Evolutionary conservation across 257 asterid genomes (phyloP).

Genomic region (Solanum bukasovii): DNA sequence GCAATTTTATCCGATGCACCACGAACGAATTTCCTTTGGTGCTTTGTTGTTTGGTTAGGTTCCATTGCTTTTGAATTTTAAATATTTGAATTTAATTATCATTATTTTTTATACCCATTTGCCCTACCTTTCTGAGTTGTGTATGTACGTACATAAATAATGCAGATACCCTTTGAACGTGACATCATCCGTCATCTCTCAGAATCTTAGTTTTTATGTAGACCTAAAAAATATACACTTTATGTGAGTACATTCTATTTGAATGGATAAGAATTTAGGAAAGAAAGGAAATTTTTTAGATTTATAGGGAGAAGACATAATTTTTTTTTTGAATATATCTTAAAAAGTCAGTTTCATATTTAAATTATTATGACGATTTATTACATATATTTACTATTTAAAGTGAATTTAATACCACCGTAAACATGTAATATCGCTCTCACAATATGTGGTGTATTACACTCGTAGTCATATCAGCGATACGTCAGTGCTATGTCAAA

Average conservation of each 20-base stretch:
- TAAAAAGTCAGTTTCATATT: not conserved
- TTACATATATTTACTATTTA: too few species aligned
- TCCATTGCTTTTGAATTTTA: not conserved
- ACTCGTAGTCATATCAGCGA: fast-evolving
- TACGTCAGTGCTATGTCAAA: too few species aligned
- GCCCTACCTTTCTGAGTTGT: not conserved
- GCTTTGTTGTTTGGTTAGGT: not conserved
- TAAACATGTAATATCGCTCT: too few species aligned
- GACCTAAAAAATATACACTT: not conserved
- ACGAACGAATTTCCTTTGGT: not conserved
- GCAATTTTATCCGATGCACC: fast-evolving
- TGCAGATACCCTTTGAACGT: not conserved
- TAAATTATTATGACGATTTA: not conserved
- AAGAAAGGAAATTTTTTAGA: not conserved
- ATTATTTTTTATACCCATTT: not conserved
- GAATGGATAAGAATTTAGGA: not conserved
- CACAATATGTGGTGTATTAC: too few species aligned
- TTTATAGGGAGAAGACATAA: not conserved
- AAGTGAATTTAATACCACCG: not conserved
- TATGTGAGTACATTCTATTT: not conserved
- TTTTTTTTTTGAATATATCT: too few species aligned
- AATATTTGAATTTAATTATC: not conserved
- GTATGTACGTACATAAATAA: not conserved
- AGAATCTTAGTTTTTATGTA: not conserved
- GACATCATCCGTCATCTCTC: not conserved